These are phyloP conservation scores for Spathaspora jeffriesii DNA, from an alignment of 1,139 yeast genomes.

Conservation along the genomic window DNA sequence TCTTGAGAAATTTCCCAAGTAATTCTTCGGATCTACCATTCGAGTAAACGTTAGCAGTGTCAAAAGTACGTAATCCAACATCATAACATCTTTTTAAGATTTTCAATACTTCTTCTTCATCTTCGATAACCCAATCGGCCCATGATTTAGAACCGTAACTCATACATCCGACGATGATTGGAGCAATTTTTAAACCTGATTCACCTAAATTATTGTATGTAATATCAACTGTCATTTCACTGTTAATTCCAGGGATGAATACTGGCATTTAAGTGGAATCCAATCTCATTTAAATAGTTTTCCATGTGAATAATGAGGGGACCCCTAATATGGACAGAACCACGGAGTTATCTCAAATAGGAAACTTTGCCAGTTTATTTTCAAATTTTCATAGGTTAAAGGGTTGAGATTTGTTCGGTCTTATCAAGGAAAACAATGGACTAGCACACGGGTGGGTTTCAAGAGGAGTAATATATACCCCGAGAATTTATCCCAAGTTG, in stretches of 20 bases:
- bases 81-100: slow-evolving; percentile 51
- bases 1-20: slow-evolving; percentile 23
- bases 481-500: not conserved
- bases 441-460: not conserved
- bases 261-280: not conserved
- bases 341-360: slow-evolving; percentile 1
- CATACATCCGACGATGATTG: slow-evolving; percentile 59
- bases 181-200: slow-evolving; percentile 54
- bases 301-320: not conserved
- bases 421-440: not conserved
- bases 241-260: not conserved
- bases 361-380: not conserved
- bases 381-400: not conserved
- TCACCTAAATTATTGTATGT: slow-evolving; percentile 31
- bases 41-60: slow-evolving; percentile 29
- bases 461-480: not conserved
- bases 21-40: slow-evolving; percentile 24
- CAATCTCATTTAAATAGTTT: not conserved
- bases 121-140: slow-evolving; percentile 50
- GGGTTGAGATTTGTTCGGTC: not conserved
- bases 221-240: slow-evolving; percentile 4
- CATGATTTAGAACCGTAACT: slow-evolving; percentile 47
- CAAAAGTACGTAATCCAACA: slow-evolving; percentile 47
- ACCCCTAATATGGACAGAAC: not conserved
- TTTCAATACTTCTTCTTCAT: slow-evolving; percentile 22